Percentiles rank a stretch among this genome's conserved stretches.
Conservation (phyloP, 2,329 filamentous ascomycete species). For the Boeremia lycopersici region DNA sequence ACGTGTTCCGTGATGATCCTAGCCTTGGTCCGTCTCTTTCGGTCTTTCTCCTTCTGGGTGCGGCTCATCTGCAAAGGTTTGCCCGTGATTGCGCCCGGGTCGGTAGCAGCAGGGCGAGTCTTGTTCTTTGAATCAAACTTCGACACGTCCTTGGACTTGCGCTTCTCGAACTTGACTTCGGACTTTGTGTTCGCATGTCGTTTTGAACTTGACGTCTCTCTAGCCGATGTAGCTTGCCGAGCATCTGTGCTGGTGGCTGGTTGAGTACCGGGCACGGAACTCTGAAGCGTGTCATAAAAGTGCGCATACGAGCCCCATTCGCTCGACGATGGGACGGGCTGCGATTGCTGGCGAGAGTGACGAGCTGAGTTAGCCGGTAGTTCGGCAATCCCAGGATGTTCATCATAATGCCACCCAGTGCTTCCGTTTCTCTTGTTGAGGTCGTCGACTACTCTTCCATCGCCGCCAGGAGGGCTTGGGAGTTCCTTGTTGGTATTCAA, state of each 20-base stretch:
- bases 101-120: not conserved
- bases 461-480: constrained; percentile 31
- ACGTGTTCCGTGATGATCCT: constrained; percentile 81
- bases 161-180: not conserved
- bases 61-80: constrained; percentile 64
- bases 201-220: not conserved
- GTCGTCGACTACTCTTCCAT: constrained; percentile 25
- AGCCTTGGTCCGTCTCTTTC: constrained; percentile 80
- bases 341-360: constrained; percentile 48
- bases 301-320: constrained; percentile 14
- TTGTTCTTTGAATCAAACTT: constrained; percentile 1
- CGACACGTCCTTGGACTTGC: not conserved
- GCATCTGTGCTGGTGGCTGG: not conserved
- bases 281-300: constrained; percentile 8
- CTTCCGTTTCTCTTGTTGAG: constrained; percentile 12
- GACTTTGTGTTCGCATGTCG: not conserved
- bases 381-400: constrained; percentile 28
- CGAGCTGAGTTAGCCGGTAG: constrained; percentile 20
- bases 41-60: constrained; percentile 82
- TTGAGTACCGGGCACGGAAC: not conserved
- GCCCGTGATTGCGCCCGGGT: not conserved
- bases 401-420: constrained; percentile 15
- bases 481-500: constrained; percentile 43
- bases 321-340: constrained; percentile 22
- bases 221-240: not conserved